These are phyloP conservation scores for Lycium ferocissimum DNA, from an alignment of 257 asterid species.

Conservation along the genomic window DNA sequence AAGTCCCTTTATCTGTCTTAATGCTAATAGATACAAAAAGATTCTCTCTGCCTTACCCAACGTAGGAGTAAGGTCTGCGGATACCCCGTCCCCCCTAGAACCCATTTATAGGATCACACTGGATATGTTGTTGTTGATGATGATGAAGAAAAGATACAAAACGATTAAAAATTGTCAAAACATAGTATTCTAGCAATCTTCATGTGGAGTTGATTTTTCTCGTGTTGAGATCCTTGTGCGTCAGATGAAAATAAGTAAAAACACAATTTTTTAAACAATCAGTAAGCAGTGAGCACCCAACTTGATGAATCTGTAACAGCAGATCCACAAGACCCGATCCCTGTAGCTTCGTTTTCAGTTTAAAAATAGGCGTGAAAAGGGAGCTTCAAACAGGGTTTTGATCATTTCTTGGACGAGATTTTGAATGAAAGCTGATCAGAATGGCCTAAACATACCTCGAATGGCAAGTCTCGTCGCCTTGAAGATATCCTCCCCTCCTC, in stretches of 20 bases:
- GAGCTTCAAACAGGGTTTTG: background rate
- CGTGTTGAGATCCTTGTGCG: background rate
- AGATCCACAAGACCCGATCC: background rate
- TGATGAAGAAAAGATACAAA: no score
- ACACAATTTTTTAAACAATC: background rate
- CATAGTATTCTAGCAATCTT: background rate
- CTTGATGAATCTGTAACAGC: slow-evolving; percentile 8
- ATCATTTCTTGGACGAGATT: background rate
- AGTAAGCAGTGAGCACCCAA: background rate
- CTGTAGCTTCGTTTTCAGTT: background rate
- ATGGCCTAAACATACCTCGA: background rate
- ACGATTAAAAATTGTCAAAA: background rate
- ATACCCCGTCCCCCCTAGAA: no score
- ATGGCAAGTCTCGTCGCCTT: background rate
- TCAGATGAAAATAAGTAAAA: background rate
- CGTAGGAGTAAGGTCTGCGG: no score
- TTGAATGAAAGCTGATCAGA: background rate
- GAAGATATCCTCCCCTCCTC: background rate
- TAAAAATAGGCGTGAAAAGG: background rate
- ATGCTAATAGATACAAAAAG: background rate
- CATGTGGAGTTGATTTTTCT: background rate
- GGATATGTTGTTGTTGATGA: no score
- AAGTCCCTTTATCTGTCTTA: background rate
- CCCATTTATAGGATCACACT: no score
- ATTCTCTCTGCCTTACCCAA: background rate